Percentiles rank a stretch among this genome's conserved stretches.
Conservation (phyloP, 2,329 filamentous ascomycete species). For the Calcarisporium arbuscula region DNA sequence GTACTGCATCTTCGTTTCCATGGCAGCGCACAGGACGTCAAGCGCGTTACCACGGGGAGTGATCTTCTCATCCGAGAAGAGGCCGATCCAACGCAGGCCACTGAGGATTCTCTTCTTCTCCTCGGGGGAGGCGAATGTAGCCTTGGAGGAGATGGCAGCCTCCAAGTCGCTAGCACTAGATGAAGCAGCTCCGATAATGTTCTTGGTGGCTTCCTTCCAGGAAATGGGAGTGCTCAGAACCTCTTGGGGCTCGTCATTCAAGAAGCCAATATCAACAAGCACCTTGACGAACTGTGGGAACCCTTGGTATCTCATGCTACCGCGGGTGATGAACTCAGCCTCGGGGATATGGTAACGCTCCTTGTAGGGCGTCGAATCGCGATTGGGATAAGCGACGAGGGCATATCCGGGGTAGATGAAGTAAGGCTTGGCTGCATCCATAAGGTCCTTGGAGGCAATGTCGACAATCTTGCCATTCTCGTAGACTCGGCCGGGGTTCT, state of each 20-base stretch:
- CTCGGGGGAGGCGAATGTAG: conserved; percentile 61
- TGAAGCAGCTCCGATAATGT: conserved; percentile 65
- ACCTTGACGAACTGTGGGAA: conserved; percentile 88
- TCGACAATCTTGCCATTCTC: conserved; percentile 70
- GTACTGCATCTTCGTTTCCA: conserved; percentile 90
- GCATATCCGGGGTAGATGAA: conserved; percentile 81
- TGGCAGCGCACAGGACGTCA: conserved; percentile 82
- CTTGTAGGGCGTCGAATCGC: conserved; percentile 81
- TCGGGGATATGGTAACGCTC: conserved; percentile 90
- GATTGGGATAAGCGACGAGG: conserved; percentile 90
- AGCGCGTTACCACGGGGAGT: conserved; percentile 72
- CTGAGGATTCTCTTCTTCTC: conserved; percentile 64
- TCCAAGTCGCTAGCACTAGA: conserved; percentile 62
- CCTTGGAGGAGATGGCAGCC: conserved; percentile 68
- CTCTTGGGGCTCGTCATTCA: conserved; percentile 61
- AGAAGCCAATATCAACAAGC: conserved; percentile 85
- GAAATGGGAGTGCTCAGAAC: conserved; percentile 60
- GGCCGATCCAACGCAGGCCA: conserved; percentile 65
- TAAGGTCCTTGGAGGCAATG: conserved; percentile 60
- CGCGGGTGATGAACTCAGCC: conserved; percentile 80
- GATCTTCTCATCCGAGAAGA: conserved; percentile 64
- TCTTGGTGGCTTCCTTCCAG: conserved; percentile 81
- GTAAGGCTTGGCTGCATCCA: conserved; percentile 79
- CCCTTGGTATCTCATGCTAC: conserved; percentile 76
- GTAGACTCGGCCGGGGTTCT: conserved; percentile 80